Conservation (phyloP, 2,329 filamentous ascomycete species). For the Neospermospora avenae region DNA sequence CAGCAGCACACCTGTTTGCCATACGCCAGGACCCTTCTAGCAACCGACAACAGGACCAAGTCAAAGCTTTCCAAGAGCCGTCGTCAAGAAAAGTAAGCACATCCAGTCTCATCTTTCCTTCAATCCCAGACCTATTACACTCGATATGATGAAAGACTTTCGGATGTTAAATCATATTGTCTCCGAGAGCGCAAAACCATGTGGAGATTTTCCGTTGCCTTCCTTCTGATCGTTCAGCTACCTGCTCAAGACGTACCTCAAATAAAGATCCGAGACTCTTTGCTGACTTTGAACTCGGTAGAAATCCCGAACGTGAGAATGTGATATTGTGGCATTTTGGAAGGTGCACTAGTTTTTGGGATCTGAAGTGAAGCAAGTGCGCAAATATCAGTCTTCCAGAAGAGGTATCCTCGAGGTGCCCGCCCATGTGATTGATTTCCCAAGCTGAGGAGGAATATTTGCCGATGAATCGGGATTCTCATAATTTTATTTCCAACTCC, state of each 20-base stretch:
- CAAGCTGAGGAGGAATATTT: too few species aligned
- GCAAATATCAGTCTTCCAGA: too few species aligned
- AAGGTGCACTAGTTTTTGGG: too few species aligned
- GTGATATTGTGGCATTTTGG: background rate
- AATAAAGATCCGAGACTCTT: background rate
- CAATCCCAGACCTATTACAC: background rate
- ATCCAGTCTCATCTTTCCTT: background rate
- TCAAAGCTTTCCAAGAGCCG: too few species aligned
- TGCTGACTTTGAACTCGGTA: background rate
- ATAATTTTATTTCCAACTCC: too few species aligned
- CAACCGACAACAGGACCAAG: background rate
- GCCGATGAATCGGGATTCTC: too few species aligned
- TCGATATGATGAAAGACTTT: slow-evolving; percentile 81
- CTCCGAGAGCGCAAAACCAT: slow-evolving; percentile 91
- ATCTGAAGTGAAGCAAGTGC: too few species aligned
- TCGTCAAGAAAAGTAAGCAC: background rate
- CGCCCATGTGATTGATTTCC: too few species aligned
- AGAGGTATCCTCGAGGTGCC: too few species aligned
- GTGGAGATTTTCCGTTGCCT: slow-evolving; percentile 99
- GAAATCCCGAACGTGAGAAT: background rate
- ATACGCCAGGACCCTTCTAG: background rate
- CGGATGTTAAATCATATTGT: slow-evolving; percentile 91
- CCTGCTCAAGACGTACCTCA: background rate
- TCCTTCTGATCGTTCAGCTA: slow-evolving; percentile 77
- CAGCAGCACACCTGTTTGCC: background rate